These are phyloP conservation scores for Ceratocystis harringtonii DNA, from an alignment of 2,329 filamentous ascomycete species.

Conservation along the genomic window DNA sequence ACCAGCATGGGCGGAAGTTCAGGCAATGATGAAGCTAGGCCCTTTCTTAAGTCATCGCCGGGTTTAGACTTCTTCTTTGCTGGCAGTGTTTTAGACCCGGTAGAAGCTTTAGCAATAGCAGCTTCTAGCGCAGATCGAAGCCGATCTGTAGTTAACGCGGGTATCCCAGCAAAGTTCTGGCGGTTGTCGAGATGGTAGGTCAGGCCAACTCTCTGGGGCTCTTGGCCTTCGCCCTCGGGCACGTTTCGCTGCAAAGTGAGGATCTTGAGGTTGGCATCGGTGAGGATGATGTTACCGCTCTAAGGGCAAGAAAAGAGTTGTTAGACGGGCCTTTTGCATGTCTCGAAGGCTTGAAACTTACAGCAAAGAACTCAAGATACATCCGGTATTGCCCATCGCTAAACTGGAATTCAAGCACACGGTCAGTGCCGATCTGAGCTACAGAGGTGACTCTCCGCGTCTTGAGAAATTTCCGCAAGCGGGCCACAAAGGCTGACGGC, in stretches of 20 bases:
- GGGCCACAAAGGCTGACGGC: slow-evolving; percentile 72
- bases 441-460: slow-evolving; percentile 71
- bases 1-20: slow-evolving; percentile 79
- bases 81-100: slow-evolving; percentile 25
- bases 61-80: slow-evolving; percentile 52
- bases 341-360: slow-evolving; percentile 19
- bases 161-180: slow-evolving; percentile 68
- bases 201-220: slow-evolving; percentile 61
- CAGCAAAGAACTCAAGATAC: slow-evolving; percentile 88
- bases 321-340: not conserved
- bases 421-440: slow-evolving; percentile 77
- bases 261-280: slow-evolving; percentile 70
- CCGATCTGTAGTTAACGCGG: slow-evolving; percentile 58
- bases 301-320: slow-evolving; percentile 17
- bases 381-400: slow-evolving; percentile 79
- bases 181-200: slow-evolving; percentile 67
- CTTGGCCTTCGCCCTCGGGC: slow-evolving; percentile 65
- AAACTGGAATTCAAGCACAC: slow-evolving; percentile 83
- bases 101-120: slow-evolving; percentile 41
- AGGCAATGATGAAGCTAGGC: slow-evolving; percentile 67
- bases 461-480: slow-evolving; percentile 75
- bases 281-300: slow-evolving; percentile 86
- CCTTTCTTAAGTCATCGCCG: slow-evolving; percentile 62
- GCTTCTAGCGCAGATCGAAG: slow-evolving; percentile 54
- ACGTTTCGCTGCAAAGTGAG: slow-evolving; percentile 69